Evolutionary conservation across 2,329 filamentous ascomycete species (phyloP).

Genomic region (Fusarium oxysporum): DNA sequence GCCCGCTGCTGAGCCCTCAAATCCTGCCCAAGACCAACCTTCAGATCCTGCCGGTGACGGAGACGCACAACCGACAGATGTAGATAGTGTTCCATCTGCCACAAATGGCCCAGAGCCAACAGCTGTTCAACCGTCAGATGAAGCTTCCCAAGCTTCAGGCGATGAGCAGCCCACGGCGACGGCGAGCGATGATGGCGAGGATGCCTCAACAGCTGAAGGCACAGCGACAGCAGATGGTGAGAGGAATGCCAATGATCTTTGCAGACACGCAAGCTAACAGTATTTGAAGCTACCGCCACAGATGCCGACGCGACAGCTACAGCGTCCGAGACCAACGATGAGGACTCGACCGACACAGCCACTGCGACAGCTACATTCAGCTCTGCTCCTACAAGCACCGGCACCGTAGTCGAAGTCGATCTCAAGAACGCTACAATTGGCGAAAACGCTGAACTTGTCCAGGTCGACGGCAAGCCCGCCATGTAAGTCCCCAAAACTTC

Average conservation of each 20-base stretch:
- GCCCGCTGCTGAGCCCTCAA: conserved; percentile 23
- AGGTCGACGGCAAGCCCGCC: conserved; percentile 29
- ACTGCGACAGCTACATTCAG: conserved; percentile 14
- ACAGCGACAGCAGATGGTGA: conserved; percentile 28
- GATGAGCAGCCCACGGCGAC: conserved; percentile 12
- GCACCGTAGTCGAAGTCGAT: conserved; percentile 10
- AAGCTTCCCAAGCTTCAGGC: conserved; percentile 5
- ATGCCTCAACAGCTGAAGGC: conserved; percentile 12
- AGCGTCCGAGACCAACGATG: not conserved
- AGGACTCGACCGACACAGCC: conserved; percentile 6
- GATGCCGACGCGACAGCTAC: conserved; percentile 10
- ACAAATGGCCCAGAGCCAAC: conserved; percentile 12
- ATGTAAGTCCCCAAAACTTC: conserved; percentile 1
- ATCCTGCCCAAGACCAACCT: conserved; percentile 7
- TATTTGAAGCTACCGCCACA: conserved; percentile 15
- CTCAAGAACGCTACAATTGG: conserved; percentile 30
- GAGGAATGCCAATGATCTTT: not conserved
- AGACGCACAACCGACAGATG: conserved; percentile 3
- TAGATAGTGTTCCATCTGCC: not conserved
- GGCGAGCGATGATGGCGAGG: not conserved
- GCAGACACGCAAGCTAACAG: not conserved
- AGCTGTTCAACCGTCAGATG: conserved; percentile 7
- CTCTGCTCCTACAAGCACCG: conserved; percentile 19
- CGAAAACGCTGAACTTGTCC: conserved; percentile 25
- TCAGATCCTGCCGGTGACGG: not conserved